Evolutionary conservation across 2,329 filamentous ascomycete species (phyloP), one percentile per base, ranked within the genome.

Genomic region (Nothophoma quercina): DNA sequence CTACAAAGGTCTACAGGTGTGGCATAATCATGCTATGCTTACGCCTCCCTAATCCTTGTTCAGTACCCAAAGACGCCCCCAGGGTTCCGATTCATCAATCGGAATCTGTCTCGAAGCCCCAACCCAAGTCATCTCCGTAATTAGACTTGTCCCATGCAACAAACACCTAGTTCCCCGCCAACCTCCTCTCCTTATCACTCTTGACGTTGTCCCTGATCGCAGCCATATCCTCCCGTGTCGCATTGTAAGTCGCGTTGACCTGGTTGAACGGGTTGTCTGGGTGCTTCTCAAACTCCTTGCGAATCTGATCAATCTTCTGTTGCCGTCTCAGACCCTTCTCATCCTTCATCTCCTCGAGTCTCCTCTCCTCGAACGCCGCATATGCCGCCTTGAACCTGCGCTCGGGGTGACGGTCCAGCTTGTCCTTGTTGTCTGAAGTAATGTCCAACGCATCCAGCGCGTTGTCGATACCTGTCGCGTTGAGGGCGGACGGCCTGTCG

Each of bases 251-350:
- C 2, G 86, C 90, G 43, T 80, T 85, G 13, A 88, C 87, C 78
- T 96, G 91, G 78, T 96, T 96, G 78, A 96, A 95, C 12, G 95
- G 95, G 75, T 99, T 99, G 66, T 98, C 93, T 1, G 90, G 88
- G 68, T 89, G 90, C 81, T 91, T 96, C 76, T 96, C 89, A 74
- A 98, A 99, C 78, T 98, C 95, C 81, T 96, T 96, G 58, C 85
- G 78, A 62, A 96, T 90, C 69, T 88, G 82, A 59, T 93, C 89
- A 67, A 93, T 87, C 76, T 90, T 88, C 83, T 97, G 93, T 64
- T 96, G 85, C 64, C 90, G 81, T 51, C 93, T 82, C 70, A 98
- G 75, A 0, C 91, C 91, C 51, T 88, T 89, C 74, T 97, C 92
- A 47, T 85, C 79, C 70, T 93, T 90, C 83, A 97, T 91, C 82